These are phyloP conservation scores for Fusarium palustre DNA, from an alignment of 2,329 filamentous ascomycete genomes.

Conservation along the genomic window DNA sequence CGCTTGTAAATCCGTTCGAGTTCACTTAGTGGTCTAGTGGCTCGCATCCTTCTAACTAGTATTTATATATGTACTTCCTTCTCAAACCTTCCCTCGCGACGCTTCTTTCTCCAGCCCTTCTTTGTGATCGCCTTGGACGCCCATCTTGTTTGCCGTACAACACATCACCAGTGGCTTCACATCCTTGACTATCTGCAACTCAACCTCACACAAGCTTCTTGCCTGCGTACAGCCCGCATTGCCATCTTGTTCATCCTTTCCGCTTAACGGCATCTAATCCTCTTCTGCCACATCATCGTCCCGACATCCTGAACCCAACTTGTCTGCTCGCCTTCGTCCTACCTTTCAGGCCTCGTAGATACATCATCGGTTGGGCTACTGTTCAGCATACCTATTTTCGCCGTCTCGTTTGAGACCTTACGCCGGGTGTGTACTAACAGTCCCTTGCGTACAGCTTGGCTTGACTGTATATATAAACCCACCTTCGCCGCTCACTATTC, in stretches of 20 bases:
- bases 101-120: slow-evolving; percentile 5
- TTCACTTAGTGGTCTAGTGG: slow-evolving; percentile 33
- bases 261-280: slow-evolving; percentile 44
- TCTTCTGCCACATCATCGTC: slow-evolving; percentile 47
- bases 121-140: slow-evolving; percentile 14
- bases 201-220: slow-evolving; percentile 34
- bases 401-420: slow-evolving; percentile 28
- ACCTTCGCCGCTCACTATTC: slow-evolving; percentile 15
- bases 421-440: slow-evolving; percentile 28
- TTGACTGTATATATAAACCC: slow-evolving; percentile 39
- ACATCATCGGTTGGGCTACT: slow-evolving; percentile 37
- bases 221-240: slow-evolving; percentile 35
- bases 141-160: slow-evolving; percentile 15
- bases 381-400: slow-evolving; percentile 16
- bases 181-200: slow-evolving; percentile 31
- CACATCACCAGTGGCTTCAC: slow-evolving; percentile 20
- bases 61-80: slow-evolving; percentile 13
- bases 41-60: slow-evolving; percentile 35
- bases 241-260: slow-evolving; percentile 24
- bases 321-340: slow-evolving; percentile 39
- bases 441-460: slow-evolving; percentile 22
- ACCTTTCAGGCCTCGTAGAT: slow-evolving; percentile 38
- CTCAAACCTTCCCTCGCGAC: slow-evolving; percentile 5
- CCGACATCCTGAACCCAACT: slow-evolving; percentile 33
- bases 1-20: slow-evolving; percentile 42